Evolutionary conservation across 2,329 filamentous ascomycete genomes (phyloP).

Genomic region (Colletotrichum truncatum): DNA sequence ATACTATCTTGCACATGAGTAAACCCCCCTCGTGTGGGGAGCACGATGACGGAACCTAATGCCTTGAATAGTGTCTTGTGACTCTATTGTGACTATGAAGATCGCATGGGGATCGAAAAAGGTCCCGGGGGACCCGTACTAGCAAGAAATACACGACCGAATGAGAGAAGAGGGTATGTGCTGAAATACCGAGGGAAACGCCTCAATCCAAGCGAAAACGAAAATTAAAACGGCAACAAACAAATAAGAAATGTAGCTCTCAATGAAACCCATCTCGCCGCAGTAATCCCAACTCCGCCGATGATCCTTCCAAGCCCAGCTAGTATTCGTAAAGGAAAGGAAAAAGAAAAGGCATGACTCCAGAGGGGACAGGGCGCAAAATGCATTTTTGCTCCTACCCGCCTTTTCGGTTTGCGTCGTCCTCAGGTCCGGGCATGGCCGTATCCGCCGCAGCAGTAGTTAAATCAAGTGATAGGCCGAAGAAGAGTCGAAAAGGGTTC

Average conservation of each 20-base stretch:
- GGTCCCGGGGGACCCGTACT: not conserved
- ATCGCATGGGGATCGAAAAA: not conserved
- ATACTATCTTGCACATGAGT: not conserved
- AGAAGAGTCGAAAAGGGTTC: constrained; percentile 4
- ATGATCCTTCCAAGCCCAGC: constrained; percentile 12
- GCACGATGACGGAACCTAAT: not conserved
- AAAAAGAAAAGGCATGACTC: not conserved
- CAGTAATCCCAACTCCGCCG: constrained; percentile 18
- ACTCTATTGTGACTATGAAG: constrained; percentile 24
- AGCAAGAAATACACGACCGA: constrained; percentile 4
- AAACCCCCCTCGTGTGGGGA: not conserved
- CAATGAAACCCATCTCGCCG: constrained; percentile 8
- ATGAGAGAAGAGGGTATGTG: constrained; percentile 29
- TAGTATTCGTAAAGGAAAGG: not conserved
- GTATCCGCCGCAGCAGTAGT: constrained; percentile 14
- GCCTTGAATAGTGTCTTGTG: constrained; percentile 20
- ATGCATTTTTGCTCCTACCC: constrained; percentile 23
- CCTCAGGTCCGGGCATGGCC: constrained; percentile 1
- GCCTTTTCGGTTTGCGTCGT: constrained; percentile 13
- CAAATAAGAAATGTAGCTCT: constrained; percentile 16
- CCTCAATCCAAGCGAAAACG: constrained; percentile 16
- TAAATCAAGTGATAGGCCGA: constrained; percentile 13
- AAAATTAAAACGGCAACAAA: constrained; percentile 4
- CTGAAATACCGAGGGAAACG: constrained; percentile 15
- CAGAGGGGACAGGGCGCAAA: constrained; percentile 1